A percentile compares a stretch with the other conserved stretches of the same genome.
Conservation (phyloP, 495 filamentous ascomycete genomes). For the Trypethelium eluteriae region DNA sequence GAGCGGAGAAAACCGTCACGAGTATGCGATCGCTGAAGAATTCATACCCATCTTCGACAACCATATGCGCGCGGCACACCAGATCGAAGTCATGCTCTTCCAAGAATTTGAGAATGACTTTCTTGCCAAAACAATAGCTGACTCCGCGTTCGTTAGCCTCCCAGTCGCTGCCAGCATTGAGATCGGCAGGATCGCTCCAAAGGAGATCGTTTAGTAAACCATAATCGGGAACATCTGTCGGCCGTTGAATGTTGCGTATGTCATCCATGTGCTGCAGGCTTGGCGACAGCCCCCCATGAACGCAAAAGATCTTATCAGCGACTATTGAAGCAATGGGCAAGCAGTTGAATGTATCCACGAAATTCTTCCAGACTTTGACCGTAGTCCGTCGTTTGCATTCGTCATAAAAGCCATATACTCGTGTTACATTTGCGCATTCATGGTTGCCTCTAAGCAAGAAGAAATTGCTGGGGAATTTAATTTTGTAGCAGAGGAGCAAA, state of each 20-base stretch:
- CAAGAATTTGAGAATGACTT: slow-evolving; percentile 95
- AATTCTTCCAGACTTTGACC: slow-evolving; percentile 98
- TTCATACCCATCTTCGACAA: slow-evolving; percentile 98
- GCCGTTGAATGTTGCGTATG: slow-evolving; percentile 88
- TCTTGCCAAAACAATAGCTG: slow-evolving; percentile 98
- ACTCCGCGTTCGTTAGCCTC: slow-evolving; percentile 95
- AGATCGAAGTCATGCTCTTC: slow-evolving; percentile 93
- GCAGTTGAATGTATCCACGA: slow-evolving; percentile 95
- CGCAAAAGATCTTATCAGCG: slow-evolving; percentile 97
- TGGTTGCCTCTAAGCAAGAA: slow-evolving; percentile 96
- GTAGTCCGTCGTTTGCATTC: slow-evolving; percentile 97
- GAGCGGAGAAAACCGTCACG: slow-evolving; percentile 95
- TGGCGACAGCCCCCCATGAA: slow-evolving; percentile 92
- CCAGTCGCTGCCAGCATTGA: slow-evolving; percentile 79
- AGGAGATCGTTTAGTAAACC: slow-evolving; percentile 92
- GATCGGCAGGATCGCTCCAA: slow-evolving; percentile 97
- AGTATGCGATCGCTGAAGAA: slow-evolving; percentile 95
- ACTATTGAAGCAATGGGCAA: slow-evolving; percentile 95
- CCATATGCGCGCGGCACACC: slow-evolving; percentile 97
- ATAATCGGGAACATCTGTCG: slow-evolving; percentile 97
- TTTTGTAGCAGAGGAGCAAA: slow-evolving; percentile 92
- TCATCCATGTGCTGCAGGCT: slow-evolving; percentile 95
- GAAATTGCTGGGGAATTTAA: slow-evolving; percentile 98
- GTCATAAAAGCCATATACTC: slow-evolving; percentile 98
- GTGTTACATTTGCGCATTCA: slow-evolving; percentile 96